A percentile compares a stretch with the other conserved stretches of the same genome.
Evolutionary conservation across 2,329 filamentous ascomycete genomes (phyloP).

Genomic region (Beauveria asiatica): DNA sequence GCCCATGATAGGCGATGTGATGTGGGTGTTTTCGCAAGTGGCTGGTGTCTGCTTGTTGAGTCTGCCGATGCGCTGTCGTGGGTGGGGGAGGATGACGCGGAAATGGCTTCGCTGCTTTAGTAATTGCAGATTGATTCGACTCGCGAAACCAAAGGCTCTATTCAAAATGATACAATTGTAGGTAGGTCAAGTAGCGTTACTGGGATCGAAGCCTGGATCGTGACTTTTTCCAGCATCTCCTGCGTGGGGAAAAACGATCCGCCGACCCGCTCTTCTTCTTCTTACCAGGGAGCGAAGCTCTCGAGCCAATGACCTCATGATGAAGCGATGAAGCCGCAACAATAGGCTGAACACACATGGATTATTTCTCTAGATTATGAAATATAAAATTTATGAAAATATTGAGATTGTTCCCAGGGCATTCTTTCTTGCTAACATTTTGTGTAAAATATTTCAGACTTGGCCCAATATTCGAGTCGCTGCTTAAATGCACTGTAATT

Average conservation of each 20-base stretch:
- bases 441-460: too few relatives aligned
- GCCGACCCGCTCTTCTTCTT: constrained; percentile 1
- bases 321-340: neutral
- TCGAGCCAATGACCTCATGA: constrained; percentile 5
- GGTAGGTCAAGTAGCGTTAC: neutral
- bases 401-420: too few relatives aligned
- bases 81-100: neutral
- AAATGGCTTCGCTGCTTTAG: neutral
- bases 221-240: neutral
- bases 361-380: too few relatives aligned
- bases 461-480: too few relatives aligned
- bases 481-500: neutral
- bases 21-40: neutral
- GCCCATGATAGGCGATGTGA: constrained; percentile 38
- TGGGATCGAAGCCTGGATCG: neutral
- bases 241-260: constrained; percentile 9
- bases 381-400: neutral
- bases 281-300: too few relatives aligned
- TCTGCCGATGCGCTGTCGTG: neutral
- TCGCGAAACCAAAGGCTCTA: neutral
- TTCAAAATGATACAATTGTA: neutral
- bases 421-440: too few relatives aligned
- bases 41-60: neutral
- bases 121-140: neutral
- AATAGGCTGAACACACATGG: too few relatives aligned